These are phyloP conservation scores for Wickerhamiella kurtzmanii DNA, from an alignment of 805 yeast species.

Conservation along the genomic window DNA sequence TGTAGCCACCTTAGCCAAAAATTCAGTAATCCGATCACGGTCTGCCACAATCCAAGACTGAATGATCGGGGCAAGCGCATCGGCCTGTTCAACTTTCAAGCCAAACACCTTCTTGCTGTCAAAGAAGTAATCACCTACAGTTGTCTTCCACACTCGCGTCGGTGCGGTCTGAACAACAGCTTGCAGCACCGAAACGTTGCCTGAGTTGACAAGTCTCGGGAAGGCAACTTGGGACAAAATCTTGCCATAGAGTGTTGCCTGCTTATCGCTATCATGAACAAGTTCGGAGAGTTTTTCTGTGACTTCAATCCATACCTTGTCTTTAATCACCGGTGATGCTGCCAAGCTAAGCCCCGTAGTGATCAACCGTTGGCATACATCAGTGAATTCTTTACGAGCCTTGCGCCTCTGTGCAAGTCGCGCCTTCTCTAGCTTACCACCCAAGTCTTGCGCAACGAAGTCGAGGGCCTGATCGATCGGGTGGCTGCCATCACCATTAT, in stretches of 20 bases:
- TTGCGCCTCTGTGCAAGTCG: constrained; percentile 51
- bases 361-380: constrained; percentile 29
- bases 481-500: not conserved
- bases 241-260: constrained; percentile 34
- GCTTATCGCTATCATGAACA: constrained; percentile 50
- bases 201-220: constrained; percentile 24
- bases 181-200: not conserved
- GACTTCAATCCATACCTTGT: constrained; percentile 24
- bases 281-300: constrained; percentile 32
- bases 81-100: constrained; percentile 21
- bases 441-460: constrained; percentile 22
- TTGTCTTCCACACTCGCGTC: constrained; percentile 47
- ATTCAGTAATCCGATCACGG: constrained; percentile 44
- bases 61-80: constrained; percentile 44
- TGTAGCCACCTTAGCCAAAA: constrained; percentile 32
- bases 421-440: constrained; percentile 42
- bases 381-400: constrained; percentile 44
- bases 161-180: constrained; percentile 16
- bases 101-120: constrained; percentile 44
- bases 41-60: constrained; percentile 52
- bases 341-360: constrained; percentile 17
- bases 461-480: not conserved
- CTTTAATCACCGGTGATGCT: constrained; percentile 2
- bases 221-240: constrained; percentile 30
- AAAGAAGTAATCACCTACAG: constrained; percentile 50